A percentile compares a stretch with the other conserved stretches of the same genome.
Conservation (phyloP, 1,284 basidiomycete species). For the Mrakiaceae sp. region DNA sequence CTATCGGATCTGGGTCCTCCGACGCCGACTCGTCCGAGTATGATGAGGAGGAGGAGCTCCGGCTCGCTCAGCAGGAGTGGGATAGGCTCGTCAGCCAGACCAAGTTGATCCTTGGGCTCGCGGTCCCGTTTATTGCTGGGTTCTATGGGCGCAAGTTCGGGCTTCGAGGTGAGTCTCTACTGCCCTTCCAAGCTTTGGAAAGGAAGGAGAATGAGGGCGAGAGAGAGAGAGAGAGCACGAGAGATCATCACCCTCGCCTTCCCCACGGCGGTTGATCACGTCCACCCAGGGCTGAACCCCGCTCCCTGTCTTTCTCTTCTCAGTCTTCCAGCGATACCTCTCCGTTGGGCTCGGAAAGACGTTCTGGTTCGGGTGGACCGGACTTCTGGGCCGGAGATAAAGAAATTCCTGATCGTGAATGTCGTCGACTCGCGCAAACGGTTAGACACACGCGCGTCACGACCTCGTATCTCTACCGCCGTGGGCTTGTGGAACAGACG, state of each 20-base stretch:
- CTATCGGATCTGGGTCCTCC: background rate
- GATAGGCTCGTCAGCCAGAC: slow-evolving; percentile 14
- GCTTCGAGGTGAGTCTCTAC: slow-evolving; percentile 8
- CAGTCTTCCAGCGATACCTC: slow-evolving; percentile 13
- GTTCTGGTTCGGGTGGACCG: slow-evolving; percentile 11
- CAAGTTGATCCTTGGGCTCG: slow-evolving; percentile 10
- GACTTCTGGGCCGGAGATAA: too few relatives aligned
- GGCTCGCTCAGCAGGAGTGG: slow-evolving; percentile 9
- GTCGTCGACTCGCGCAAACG: too few relatives aligned
- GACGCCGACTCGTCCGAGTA: background rate
- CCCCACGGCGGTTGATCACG: background rate
- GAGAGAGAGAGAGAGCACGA: background rate
- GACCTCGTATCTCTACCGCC: too few relatives aligned
- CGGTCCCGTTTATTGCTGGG: slow-evolving; percentile 14
- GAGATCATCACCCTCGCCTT: background rate
- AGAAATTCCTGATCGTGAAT: too few relatives aligned
- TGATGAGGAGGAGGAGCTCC: slow-evolving; percentile 8
- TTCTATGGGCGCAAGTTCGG: slow-evolving; percentile 11
- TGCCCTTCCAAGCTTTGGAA: background rate
- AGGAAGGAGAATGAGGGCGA: too few relatives aligned
- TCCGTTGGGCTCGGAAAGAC: background rate
- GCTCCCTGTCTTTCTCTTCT: background rate
- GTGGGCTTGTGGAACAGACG: too few relatives aligned
- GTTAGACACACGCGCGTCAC: too few relatives aligned
- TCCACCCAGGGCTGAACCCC: background rate